Conservation (phyloP, 106 monocot genomes). For the Vanilla planifolia region DNA sequence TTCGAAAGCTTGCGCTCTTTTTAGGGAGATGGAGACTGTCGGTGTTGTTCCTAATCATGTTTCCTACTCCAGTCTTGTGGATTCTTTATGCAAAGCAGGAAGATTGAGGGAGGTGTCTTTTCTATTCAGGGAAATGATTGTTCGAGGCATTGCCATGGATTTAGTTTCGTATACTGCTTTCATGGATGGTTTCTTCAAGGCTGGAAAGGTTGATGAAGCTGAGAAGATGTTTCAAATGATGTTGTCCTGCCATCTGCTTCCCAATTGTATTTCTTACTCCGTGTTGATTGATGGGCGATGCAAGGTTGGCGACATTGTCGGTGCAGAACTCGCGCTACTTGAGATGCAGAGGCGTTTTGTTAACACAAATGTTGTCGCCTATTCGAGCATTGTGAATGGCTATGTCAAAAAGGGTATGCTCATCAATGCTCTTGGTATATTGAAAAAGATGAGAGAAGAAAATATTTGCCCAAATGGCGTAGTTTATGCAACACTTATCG, state of each 20-base stretch:
- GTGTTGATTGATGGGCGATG: conserved; percentile 71
- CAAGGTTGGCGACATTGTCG: conserved; percentile 50
- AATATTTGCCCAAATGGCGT: conserved; percentile 52
- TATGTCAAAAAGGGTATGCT: conserved; percentile 63
- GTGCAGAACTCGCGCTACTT: conserved; percentile 41
- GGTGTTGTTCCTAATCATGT: conserved; percentile 66
- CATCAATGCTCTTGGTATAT: conserved; percentile 37
- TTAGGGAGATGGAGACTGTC: conserved; percentile 86
- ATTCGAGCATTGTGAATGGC: conserved; percentile 72
- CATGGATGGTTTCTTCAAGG: conserved; percentile 55
- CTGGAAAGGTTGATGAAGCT: conserved; percentile 55
- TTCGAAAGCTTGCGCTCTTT: conserved; percentile 53
- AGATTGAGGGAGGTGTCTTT: conserved; percentile 22
- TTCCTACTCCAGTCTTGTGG: conserved; percentile 54
- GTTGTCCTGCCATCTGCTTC: conserved; percentile 19
- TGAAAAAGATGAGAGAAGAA: conserved; percentile 59
- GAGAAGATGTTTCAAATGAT: conserved; percentile 39
- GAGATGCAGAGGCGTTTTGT: conserved; percentile 49
- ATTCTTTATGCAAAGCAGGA: conserved; percentile 45
- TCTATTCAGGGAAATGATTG: conserved; percentile 63
- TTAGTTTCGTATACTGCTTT: conserved; percentile 49
- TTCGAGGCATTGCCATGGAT: conserved; percentile 63
- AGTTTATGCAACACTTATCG: conserved; percentile 54
- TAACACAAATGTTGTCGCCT: conserved; percentile 51
- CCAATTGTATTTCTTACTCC: conserved; percentile 49